Evolutionary conservation across 345 rosid genomes (phyloP).

Genomic region (Populus simonii): DNA sequence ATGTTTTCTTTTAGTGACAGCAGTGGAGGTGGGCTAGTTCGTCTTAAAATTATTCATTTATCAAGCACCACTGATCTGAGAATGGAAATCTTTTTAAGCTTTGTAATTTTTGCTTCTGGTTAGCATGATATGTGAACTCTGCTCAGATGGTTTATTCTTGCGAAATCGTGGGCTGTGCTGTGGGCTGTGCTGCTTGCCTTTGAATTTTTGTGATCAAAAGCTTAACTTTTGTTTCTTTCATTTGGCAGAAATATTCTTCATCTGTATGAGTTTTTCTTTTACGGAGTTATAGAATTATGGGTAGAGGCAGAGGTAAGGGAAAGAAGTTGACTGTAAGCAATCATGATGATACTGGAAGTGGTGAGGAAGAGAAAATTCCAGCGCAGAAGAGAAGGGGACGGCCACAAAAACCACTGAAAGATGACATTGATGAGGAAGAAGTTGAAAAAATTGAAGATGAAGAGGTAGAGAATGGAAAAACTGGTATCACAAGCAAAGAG

Average conservation of each 20-base stretch:
- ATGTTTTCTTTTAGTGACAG: not conserved
- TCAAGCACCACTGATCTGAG: not conserved
- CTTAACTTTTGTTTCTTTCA: constrained; percentile 4
- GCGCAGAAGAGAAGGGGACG: constrained; percentile 70
- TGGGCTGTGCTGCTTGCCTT: not conserved
- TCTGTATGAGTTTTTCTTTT: constrained; percentile 27
- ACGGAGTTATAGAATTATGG: constrained; percentile 41
- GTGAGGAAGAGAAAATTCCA: constrained; percentile 70
- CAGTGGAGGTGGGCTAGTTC: not conserved
- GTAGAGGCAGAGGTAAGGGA: constrained; percentile 76
- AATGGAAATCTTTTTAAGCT: not conserved
- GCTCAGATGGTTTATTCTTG: not conserved
- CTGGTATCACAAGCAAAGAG: constrained; percentile 33
- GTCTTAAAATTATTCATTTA: not conserved
- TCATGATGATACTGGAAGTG: constrained; percentile 55
- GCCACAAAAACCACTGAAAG: constrained; percentile 61
- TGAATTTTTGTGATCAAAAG: not conserved
- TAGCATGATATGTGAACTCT: not conserved
- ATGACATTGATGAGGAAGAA: constrained; percentile 56
- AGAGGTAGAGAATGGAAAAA: constrained; percentile 49
- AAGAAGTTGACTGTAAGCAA: constrained; percentile 45
- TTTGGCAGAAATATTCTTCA: constrained; percentile 26
- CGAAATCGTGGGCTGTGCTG: not conserved
- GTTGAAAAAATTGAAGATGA: constrained; percentile 46
- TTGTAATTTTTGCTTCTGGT: not conserved